Evolutionary conservation across 441 rosid species (phyloP), one percentile per base, ranked within the genome.

Genomic region (Brassica hybrid): DNA sequence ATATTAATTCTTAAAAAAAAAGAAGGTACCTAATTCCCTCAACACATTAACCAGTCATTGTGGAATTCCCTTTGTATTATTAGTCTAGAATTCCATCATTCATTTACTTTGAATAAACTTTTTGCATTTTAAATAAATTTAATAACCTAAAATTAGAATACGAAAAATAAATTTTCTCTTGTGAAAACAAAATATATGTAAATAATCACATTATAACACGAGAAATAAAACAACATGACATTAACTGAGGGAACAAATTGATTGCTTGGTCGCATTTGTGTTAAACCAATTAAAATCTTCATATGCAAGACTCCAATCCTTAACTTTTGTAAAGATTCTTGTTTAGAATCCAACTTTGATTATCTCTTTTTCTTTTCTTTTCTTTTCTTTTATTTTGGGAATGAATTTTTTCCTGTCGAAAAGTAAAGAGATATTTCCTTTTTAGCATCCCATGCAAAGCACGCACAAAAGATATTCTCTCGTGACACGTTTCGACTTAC

Each of bases 271-370:
- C 77, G 81, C 70, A 67, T 78, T 67, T 67, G 59, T 67, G 17
- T 67, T 48, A 78, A 78, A 67, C 81, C 77, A 78, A 67, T 78
- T 30, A 74, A 73, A 68, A 79, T 79, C 82, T 79, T 79, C 78
- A 73, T 61, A 8, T 74, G 78, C 78, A 79, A 79, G 82, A 79
- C 82, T 79, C 82, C 82, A 79, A 79, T 74, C 78, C 82, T 74
- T 68, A 79, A n/a, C n/a, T n/a, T n/a, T n/a, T n/a, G n/a, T n/a
- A n/a, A n/a, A n/a, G n/a, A n/a, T n/a, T n/a, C n/a, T 34, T 30
- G 34, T 34, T 0, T 34, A 59, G 73, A 72, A 78, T 78, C 76
- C 73, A 72, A 66, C 77, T 78, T 78, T 78, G 66, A 0, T 73
- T 72, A 48, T 36, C 25, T 56, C 76, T 73, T 78, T 73, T 72